Base-by-base conservation (phyloP, 2,329 filamentous ascomycete genomes). In the Thelonectria blattea region DNA sequence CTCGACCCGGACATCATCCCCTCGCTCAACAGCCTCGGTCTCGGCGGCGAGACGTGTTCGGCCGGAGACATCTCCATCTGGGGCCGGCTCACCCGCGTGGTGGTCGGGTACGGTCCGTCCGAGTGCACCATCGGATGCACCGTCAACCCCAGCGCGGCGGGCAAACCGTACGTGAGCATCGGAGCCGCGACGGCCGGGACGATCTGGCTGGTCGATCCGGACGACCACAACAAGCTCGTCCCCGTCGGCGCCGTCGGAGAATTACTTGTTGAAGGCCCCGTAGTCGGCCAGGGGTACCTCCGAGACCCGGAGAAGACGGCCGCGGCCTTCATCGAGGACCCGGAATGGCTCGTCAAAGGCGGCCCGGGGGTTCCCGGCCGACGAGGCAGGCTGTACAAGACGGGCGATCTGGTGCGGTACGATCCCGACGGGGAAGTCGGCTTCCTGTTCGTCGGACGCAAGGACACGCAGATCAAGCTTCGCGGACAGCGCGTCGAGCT, bases 401-500 rank as follows among this genome's bases (percentile, higher is more conserved):
- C 86, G 0, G 86, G 86, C 1, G 86, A 89, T 63, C 74, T 88
- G 1, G 85, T 83, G 1, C 78, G 77, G 24, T 85, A 87, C 56
- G 78, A 84, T 45, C 71, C 74, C 0, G 81, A 87, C 51, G 81
- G 82, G 1, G 80, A 85, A 37, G 83, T 83, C 1, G 79, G 79
- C 7, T 80, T 88, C 41, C 73, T 81, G 9, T 88, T 86, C 61
- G 77, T 88, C 41, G 87, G 87, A 15, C 81, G 89, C 50, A 88
- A 87, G 65, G 88, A 91, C 67, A 83, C 83, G n/a, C 88, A 88
- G 71, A 83, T 89, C 56, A 91, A 91, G 74, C 75, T 91, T 27
- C 80, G 82, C 11, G 91, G 90, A 24, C 88, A 85, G 64, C 78
- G 88, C 56, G 83, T 89, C 52, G 90, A 88, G 73, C 78, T 88